These are phyloP conservation scores for Xylariaceae sp. DNA, from an alignment of 2,329 filamentous ascomycete genomes.

Conservation along the genomic window DNA sequence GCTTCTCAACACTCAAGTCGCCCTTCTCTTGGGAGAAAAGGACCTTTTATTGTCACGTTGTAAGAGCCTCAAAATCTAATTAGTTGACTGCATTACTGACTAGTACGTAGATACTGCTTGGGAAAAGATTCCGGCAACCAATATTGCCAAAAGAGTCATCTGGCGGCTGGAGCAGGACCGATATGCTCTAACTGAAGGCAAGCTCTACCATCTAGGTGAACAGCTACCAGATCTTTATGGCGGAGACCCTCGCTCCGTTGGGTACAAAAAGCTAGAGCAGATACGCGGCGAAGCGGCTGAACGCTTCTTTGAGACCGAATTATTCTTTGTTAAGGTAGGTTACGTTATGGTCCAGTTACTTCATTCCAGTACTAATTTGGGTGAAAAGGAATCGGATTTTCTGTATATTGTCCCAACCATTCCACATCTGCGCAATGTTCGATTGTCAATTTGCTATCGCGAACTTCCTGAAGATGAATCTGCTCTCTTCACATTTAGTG, in stretches of 20 bases:
- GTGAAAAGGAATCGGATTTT: constrained; percentile 61
- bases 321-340: constrained; percentile 65
- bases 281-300: constrained; percentile 49
- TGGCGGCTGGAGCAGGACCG: constrained; percentile 56
- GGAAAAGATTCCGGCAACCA: constrained; percentile 51
- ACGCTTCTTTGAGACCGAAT: constrained; percentile 53
- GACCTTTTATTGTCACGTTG: constrained; percentile 58
- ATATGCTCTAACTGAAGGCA: constrained; percentile 50
- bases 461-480: constrained; percentile 53
- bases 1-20: constrained; percentile 62
- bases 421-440: constrained; percentile 54
- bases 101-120: constrained; percentile 50
- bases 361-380: too few relatives aligned
- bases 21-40: constrained; percentile 61
- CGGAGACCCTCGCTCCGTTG: constrained; percentile 41
- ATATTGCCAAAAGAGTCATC: constrained; percentile 53
- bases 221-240: constrained; percentile 52
- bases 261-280: constrained; percentile 40
- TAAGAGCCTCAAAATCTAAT: constrained; percentile 34
- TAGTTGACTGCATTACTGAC: constrained; percentile 4
- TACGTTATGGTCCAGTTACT: too few relatives aligned
- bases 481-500: constrained; percentile 39
- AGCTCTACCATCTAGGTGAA: constrained; percentile 49
- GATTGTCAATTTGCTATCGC: constrained; percentile 55
- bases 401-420: constrained; percentile 55